Conservation (phyloP, 2,329 filamentous ascomycete genomes). For the Myriosclerotinia duriaeana region DNA sequence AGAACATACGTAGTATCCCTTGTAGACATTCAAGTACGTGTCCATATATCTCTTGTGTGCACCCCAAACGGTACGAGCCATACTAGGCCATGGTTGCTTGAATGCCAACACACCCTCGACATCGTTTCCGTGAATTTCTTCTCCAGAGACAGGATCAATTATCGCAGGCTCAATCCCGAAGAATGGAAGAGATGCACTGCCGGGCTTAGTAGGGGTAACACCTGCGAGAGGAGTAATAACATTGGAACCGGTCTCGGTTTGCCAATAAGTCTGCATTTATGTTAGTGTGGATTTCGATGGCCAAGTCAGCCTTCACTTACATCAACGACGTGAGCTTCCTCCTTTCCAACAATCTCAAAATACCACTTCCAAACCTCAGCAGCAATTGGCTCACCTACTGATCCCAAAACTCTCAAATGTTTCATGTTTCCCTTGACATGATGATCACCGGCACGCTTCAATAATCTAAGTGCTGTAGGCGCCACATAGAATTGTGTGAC, state of each 20-base stretch:
- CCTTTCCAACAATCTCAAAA: conserved; percentile 89
- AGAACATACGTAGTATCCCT: conserved; percentile 88
- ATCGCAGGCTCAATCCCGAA: conserved; percentile 98
- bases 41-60: conserved; percentile 99
- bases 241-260: conserved; percentile 97
- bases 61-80: conserved; percentile 97
- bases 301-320: conserved; percentile 56
- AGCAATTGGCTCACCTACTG: conserved; percentile 95
- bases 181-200: conserved; percentile 93
- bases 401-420: conserved; percentile 84
- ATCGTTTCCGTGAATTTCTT: conserved; percentile 92
- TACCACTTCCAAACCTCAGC: conserved; percentile 99
- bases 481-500: conserved; percentile 99
- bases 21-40: conserved; percentile 96
- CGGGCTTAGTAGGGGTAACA: conserved; percentile 93
- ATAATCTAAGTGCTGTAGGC: conserved; percentile 84
- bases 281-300: conserved; percentile 35
- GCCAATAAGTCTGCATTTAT: conserved; percentile 85
- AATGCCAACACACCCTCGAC: conserved; percentile 81
- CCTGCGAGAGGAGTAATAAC: conserved; percentile 92
- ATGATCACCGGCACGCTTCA: conserved; percentile 94
- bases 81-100: conserved; percentile 89
- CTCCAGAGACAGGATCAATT: conserved; percentile 91
- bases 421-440: conserved; percentile 89
- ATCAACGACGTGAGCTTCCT: conserved; percentile 89